These are phyloP conservation scores for Melaleuca alternifolia DNA, from an alignment of 345 rosid genomes.

Conservation along the genomic window DNA sequence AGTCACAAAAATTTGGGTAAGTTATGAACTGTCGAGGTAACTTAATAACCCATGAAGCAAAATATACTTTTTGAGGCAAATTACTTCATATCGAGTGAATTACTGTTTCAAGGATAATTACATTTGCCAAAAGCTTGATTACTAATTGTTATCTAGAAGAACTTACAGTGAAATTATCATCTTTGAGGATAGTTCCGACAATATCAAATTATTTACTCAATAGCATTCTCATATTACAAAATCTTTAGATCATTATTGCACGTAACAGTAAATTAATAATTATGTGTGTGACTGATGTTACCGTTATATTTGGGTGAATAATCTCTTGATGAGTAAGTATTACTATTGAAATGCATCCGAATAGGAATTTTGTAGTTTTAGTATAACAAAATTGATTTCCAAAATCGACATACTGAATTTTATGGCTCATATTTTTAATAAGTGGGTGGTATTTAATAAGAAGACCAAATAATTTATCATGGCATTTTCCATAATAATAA, in stretches of 20 bases:
- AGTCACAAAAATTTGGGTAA: not conserved
- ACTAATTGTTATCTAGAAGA: not conserved
- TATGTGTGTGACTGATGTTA: not conserved
- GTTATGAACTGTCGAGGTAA: not conserved
- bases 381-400: not conserved
- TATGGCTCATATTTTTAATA: not conserved
- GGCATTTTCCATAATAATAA: not conserved
- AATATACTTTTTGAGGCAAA: not conserved
- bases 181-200: not conserved
- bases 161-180: not conserved
- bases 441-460: not conserved
- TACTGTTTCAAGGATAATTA: not conserved
- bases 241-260: not conserved
- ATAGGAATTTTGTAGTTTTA: not conserved
- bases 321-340: not conserved
- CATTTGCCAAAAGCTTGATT: not conserved
- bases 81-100: not conserved
- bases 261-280: not conserved
- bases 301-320: not conserved
- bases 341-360: not conserved
- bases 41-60: not conserved
- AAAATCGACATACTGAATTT: not conserved
- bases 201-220: not conserved
- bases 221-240: not conserved
- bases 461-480: not conserved